A percentile compares a stretch with the other conserved stretches of the same genome.
Conservation (phyloP, 345 rosid species). For the Linum tenue region DNA sequence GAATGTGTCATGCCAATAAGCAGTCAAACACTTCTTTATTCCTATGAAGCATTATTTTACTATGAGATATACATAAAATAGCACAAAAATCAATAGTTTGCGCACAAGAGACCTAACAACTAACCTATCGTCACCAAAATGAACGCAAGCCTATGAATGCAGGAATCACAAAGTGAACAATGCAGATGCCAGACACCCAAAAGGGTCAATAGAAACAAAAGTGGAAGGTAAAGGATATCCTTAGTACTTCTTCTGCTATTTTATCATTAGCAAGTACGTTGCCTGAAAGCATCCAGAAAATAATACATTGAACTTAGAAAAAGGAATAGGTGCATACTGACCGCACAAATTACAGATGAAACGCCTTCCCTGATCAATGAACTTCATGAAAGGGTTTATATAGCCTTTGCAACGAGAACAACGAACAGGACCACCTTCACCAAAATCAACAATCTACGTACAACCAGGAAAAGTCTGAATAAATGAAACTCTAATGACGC, state of each 20-base stretch:
- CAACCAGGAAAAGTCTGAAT: constrained; percentile 12
- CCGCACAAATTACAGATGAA: constrained; percentile 81
- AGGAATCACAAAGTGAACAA: not conserved
- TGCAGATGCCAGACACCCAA: not conserved
- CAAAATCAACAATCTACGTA: constrained; percentile 76
- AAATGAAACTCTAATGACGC: not conserved
- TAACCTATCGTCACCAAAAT: no score
- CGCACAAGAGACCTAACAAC: no score
- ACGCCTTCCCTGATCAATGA: constrained; percentile 80
- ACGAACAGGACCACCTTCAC: constrained; percentile 83
- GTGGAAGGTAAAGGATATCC: not conserved
- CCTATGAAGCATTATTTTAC: no score
- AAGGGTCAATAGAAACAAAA: not conserved
- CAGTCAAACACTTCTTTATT: not conserved
- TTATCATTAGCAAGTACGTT: not conserved
- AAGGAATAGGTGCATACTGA: constrained; percentile 6
- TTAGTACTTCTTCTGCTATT: not conserved
- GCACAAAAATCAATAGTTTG: no score
- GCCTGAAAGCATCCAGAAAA: not conserved
- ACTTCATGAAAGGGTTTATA: constrained; percentile 88
- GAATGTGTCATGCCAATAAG: not conserved
- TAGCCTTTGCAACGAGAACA: constrained; percentile 95
- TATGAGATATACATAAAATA: no score
- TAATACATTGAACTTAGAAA: not conserved
- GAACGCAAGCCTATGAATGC: no score